Evolutionary conservation across 768 basidiomycete species (phyloP), one percentile per base, ranked within the genome.

Genomic region (Naganishia vaughanmartiniae): DNA sequence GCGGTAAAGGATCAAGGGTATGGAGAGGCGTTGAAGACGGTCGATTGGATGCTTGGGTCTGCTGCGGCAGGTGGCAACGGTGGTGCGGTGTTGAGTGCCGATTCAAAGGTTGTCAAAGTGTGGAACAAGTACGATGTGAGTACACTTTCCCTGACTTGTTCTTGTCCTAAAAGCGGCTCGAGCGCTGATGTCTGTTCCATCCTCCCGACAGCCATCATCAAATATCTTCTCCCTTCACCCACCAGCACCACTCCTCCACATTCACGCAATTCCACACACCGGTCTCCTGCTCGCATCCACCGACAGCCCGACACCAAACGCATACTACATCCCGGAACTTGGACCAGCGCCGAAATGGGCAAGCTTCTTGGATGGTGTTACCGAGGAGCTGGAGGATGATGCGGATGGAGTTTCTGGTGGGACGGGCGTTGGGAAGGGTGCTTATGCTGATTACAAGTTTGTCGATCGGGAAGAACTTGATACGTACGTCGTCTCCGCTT

Each of bases 371-470:
- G 96, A 99, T 83, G 92, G 93, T 76, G 90, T 99, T 78, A 98
- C 96, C 0, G 96, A 99, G 81, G 96, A 99, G 79, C 89, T 98
- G 89, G 83, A 81, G 54, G 95, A 98, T 77, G 92, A 92, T 78
- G 89, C 90, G 74, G 75, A 88, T 86, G 11, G 85, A n/a, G n/a
- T n/a, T n/a, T n/a, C n/a, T 85, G 42, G 88, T 87, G 14, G 33
- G 15, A 33, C 36, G 58, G 67, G 75, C 9, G 73, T 65, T 30
- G 76, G 76, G 19, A 79, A 79, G 71, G 76, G 80, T 31, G 87
- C 90, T 6, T 99, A 98, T 80, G 90, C 94, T 80, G 96, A 98
- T 83, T 98, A 89, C 87, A 99, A 99, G 82, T 99, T 98, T 77
- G 86, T 99, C 67, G 92, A 93, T 81, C 85, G 90, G 73, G 85